Base-by-base conservation (phyloP, 2,329 filamentous ascomycete species). In the Leptographium flavum region DNA sequence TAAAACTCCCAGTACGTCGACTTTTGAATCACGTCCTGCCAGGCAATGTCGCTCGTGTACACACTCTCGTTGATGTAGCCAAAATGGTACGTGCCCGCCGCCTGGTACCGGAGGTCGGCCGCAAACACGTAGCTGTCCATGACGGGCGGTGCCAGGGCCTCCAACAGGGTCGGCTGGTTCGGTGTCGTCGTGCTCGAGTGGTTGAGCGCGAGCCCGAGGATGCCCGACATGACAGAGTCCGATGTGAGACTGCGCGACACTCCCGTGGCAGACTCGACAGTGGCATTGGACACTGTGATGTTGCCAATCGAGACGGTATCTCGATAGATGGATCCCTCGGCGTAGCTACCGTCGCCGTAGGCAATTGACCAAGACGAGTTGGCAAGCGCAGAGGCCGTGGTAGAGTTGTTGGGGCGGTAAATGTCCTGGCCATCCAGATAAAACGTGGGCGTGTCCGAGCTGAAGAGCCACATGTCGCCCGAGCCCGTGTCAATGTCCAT, bases 401-500 rank as follows among this genome's bases (percentile, higher is more conserved):
- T 58, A 4, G 71, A 75, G 17, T 62, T 58, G 21, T 62, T 62
- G 21, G 70, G 67, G 33, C 61, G 55, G 55, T 69, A 76, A 23
- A 66, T 55, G 40, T 58, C 54, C 23, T 64, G 76, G 8, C 58
- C 57, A 25, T 70, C 66, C 42, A 75, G 60, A 15, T 62, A 60
- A n/a, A 56, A 53, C 5, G 62, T 53, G 0, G 70, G 58, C 14
- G 68, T 72, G 46, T 73, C 66, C 3, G 68, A 63, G 2, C 69
- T 70, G 56, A 72, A 70, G 17, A 74, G 63, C 72, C 72, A 92
- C 80, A 73, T 60, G 47, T 76, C 73, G 10, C 67, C 63, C 8
- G 72, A 76, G 11, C 71, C 73, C 14, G 83, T 87, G 52, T 87
- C 83, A 49, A 87, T 72, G 57, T 85, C 80, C 49, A 87, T 58